These are phyloP conservation scores for Neoboletus brunneissimus DNA, from an alignment of 768 basidiomycete species.

Conservation along the genomic window DNA sequence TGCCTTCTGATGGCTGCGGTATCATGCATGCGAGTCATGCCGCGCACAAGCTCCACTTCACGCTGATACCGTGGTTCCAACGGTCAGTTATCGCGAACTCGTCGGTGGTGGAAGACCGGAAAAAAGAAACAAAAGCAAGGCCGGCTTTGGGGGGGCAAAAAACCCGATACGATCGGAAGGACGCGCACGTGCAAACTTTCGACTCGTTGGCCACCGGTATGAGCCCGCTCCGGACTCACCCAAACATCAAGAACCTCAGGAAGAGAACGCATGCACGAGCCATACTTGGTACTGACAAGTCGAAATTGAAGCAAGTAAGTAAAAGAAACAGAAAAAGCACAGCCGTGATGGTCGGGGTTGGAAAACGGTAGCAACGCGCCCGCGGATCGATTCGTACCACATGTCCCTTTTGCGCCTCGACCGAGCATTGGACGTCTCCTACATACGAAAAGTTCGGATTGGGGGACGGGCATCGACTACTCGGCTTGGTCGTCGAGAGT, in stretches of 20 bases:
- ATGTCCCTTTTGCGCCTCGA: neutral
- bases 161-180: neutral
- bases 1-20: neutral
- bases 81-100: neutral
- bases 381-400: constrained; percentile 10
- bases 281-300: neutral
- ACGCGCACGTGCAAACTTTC: neutral
- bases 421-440: neutral
- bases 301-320: neutral
- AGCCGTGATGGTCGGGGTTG: constrained; percentile 8
- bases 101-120: neutral
- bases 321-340: neutral
- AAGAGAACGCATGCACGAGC: neutral
- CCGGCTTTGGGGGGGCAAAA: neutral
- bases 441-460: neutral
- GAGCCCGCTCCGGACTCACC: neutral
- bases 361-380: neutral
- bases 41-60: constrained; percentile 1
- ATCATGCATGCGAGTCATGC: neutral
- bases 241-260: neutral
- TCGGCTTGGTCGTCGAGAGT: neutral
- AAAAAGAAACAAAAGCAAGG: neutral
- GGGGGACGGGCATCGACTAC: neutral
- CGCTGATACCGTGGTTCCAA: neutral
- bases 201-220: neutral